Base-by-base conservation (phyloP, 1,284 basidiomycete species). In the Fomitopsis schrenkii region DNA sequence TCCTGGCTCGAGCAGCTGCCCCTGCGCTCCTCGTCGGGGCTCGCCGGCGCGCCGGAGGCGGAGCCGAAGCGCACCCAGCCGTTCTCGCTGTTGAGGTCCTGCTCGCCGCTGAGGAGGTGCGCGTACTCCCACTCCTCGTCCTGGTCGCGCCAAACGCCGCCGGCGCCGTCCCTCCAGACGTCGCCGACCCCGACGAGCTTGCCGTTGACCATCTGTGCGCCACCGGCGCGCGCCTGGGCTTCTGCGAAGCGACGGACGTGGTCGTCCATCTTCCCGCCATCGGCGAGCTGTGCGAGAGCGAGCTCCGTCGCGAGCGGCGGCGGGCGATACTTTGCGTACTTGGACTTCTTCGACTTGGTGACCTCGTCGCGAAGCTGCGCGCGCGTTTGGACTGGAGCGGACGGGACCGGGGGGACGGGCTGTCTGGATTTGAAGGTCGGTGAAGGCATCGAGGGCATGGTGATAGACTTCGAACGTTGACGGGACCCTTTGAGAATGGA, bases 61-160 rank as follows among this genome's bases (percentile, higher is more conserved):
- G 69, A 71, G 15, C 70, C 64, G 48, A 72, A 72, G 38, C 66
- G 63, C n/a, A 71, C 68, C 72, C 72, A 74, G 48, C 64, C 67
- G 26, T 72, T 66, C 52, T 70, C 68, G 50, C 62, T 63, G 28
- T 59, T 61, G 44, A 62, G 64, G 52, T 68, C 64, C 14, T 72
- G 66, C 50, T 71, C 71, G n/a, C 70, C 67, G 38, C 72, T 72
- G 28, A 90, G 77, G 12, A 91, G 79, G 61, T 83, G 85, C 15
- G 79, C 75, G 66, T 86, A 88, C 70, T 91, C 88, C 77, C 80
- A 77, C 66, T 84, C 81, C 72, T 91, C 89, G 30, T 88, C 86
- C 59, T 80, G 81, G 67, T 91, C 88, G 74, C 81, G 79, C 86
- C 88, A 91, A n/a, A 90, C 62, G 0, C 81, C 80, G 33, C 87